Evolutionary conservation across 2,329 filamentous ascomycete genomes (phyloP), one percentile per base, ranked within the genome.

Genomic region (Chaetomium sp.): DNA sequence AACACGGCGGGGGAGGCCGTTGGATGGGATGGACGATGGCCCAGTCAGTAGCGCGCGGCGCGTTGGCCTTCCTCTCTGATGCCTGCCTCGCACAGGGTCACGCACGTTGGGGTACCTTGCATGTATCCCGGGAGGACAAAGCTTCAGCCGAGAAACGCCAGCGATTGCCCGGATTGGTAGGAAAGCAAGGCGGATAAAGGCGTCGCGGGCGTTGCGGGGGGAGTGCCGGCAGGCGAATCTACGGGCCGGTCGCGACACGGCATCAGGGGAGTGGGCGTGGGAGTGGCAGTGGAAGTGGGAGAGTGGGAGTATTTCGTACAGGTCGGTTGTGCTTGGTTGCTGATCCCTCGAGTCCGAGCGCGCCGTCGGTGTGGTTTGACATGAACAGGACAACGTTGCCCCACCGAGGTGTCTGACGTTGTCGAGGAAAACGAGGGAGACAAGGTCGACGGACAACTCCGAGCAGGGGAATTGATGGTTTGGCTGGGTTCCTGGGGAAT

Each of bases 91-190:
- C 56, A 59, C 55, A 35, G 19, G 62, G 56, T 29, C n/a, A 8
- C 49, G 35, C 62, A 49, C 49, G 31, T 59, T 19, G 47, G 2
- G 69, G 69, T 70, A 70, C 70, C 69, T 71, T 71, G 70, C 70
- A 71, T 69, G 60, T 64, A 51, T 62, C 65, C 65, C 62, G 67
- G 60, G 57, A 25, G 62, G 35, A 66, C 66, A 55, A 62, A 23
- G 49, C 64, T 66, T 68, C 65, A 72, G 68, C 69, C 70, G 69
- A 69, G 67, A 66, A 56, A 62, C 57, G 45, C 42, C 54, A 50
- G 60, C 60, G 31, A 54, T 54, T 51, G 29, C 49, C 55, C 53
- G 31, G 57, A 42, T 57, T 55, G 51, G 60, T 13, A 50, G 21
- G 65, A 57, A 57, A 55, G 54, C 60, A 64, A 67, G 53, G 64